Conservation (phyloP, 1,284 basidiomycete genomes). For the Singerocomus rubriflavus region DNA sequence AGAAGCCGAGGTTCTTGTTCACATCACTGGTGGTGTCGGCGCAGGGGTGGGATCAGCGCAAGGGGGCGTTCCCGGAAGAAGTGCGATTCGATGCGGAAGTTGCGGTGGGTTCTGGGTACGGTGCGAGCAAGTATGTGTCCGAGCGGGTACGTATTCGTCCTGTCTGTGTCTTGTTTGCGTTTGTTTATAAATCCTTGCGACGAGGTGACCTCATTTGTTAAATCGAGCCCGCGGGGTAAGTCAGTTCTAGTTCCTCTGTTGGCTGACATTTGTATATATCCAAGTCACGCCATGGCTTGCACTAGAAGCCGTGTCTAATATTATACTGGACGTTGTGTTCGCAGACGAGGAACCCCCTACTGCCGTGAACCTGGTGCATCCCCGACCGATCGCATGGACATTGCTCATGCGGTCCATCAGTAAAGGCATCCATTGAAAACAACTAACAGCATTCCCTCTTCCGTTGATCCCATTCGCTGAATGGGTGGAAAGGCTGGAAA, state of each 20-base stretch:
- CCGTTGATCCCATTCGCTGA: conserved; percentile 23
- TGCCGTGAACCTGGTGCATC: conserved; percentile 30
- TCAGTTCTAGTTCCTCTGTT: not conserved
- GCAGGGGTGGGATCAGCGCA: conserved; percentile 21
- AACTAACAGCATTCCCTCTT: conserved; percentile 10
- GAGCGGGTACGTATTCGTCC: conserved; percentile 23
- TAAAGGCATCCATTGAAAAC: conserved; percentile 2
- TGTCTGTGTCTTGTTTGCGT: not conserved
- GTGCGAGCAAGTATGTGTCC: conserved; percentile 24
- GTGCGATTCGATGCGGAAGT: conserved; percentile 16
- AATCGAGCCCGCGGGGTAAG: conserved; percentile 24
- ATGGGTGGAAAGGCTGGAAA: conserved; percentile 24
- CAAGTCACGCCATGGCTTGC: conserved; percentile 30
- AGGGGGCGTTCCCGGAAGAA: conserved; percentile 21
- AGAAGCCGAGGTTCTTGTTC: conserved; percentile 31
- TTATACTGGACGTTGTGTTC: conserved; percentile 26
- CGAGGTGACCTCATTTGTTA: too few species aligned
- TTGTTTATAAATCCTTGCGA: conserved; percentile 13
- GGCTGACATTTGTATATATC: not conserved
- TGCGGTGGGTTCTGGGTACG: conserved; percentile 20
- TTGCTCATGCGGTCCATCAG: not conserved
- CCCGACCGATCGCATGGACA: conserved; percentile 23
- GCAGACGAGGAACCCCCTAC: conserved; percentile 12
- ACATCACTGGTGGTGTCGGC: conserved; percentile 27
- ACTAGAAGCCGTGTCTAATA: conserved; percentile 24